These are phyloP conservation scores for Raphanus sativus DNA, from an alignment of 345 rosid genomes.

Conservation along the genomic window DNA sequence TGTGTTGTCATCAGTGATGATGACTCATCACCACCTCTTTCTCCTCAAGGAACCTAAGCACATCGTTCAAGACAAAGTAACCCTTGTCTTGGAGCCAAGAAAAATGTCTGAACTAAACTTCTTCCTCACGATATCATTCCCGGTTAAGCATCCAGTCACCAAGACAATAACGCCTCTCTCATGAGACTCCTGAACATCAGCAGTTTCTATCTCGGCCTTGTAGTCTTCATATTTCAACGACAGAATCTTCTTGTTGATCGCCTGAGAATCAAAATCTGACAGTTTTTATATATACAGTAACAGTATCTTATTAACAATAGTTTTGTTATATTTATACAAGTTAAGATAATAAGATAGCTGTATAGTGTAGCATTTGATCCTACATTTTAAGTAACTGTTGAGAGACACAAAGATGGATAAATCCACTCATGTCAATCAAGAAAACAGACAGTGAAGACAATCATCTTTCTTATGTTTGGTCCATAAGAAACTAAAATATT, in stretches of 20 bases:
- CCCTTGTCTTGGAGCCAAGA: constrained; percentile 93
- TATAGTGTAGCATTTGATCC: no score
- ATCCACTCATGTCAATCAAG: background rate
- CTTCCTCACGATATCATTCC: constrained; percentile 66
- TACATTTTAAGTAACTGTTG: no score
- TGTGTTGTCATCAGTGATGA: constrained; percentile 7
- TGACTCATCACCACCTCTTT: constrained; percentile 28
- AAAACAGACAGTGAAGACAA: background rate
- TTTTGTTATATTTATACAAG: no score
- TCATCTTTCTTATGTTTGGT: background rate
- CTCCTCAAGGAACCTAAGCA: constrained; percentile 73
- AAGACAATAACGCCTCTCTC: constrained; percentile 72
- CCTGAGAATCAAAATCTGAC: no score
- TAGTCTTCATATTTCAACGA: no score
- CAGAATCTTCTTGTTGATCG: no score
- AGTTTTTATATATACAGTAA: no score
- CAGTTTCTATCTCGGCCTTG: constrained; percentile 44
- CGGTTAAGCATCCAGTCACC: constrained; percentile 81
- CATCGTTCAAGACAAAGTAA: constrained; percentile 83
- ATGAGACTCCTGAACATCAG: constrained; percentile 78
- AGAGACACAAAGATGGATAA: no score
- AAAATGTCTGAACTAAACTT: constrained; percentile 78
- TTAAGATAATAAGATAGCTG: no score
- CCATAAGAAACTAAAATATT: background rate
- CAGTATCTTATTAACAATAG: no score